These are phyloP conservation scores for Graphilbum fragrans DNA, from an alignment of 2,329 filamentous ascomycete genomes.

Conservation along the genomic window DNA sequence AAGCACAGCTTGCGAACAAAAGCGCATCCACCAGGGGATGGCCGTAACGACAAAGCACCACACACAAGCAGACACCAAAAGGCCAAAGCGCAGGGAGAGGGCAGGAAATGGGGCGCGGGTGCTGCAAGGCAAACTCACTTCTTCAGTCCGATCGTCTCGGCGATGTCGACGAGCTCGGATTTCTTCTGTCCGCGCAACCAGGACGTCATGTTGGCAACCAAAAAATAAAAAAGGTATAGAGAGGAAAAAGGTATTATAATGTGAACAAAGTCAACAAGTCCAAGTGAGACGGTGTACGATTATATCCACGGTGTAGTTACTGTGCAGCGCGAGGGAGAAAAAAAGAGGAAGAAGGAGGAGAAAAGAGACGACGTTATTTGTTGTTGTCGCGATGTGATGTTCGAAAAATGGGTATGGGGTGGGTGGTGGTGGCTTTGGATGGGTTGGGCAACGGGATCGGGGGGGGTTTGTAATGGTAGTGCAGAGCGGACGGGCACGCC, in stretches of 20 bases:
- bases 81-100: background rate
- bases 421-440: background rate
- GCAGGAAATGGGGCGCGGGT: too few relatives aligned
- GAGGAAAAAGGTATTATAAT: background rate
- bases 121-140: slow-evolving; percentile 57
- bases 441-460: background rate
- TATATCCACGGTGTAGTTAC: background rate
- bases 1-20: background rate
- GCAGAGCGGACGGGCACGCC: too few relatives aligned
- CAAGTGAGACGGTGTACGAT: too few relatives aligned
- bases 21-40: too few relatives aligned
- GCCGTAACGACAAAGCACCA: too few relatives aligned
- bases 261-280: too few relatives aligned
- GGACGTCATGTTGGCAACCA: slow-evolving; percentile 20
- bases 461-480: too few relatives aligned
- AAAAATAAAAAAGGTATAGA: background rate
- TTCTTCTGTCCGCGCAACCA: slow-evolving; percentile 79
- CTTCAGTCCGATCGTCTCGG: slow-evolving; percentile 55
- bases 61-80: background rate
- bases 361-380: background rate
- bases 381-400: too few relatives aligned
- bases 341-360: background rate
- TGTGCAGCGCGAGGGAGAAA: background rate
- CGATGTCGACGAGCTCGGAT: slow-evolving; percentile 63
- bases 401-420: background rate